phyloP scores from a whole-genome alignment of 108 stramenopile genomes.

The Cyclotella sp. region DNA sequence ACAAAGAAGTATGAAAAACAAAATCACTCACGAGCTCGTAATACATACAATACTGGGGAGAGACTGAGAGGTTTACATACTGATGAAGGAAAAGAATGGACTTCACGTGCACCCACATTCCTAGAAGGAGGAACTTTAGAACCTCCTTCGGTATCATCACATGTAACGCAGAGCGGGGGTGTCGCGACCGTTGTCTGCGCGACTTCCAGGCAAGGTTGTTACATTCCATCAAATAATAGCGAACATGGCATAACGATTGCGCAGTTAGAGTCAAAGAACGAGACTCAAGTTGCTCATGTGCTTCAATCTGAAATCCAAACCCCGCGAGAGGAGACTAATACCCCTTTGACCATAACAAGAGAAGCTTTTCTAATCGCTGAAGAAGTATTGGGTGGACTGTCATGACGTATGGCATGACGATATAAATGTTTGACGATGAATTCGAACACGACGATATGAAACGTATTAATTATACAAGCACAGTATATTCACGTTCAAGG shows the following conservation, averaged over 20 bases:
- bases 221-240: too few species aligned
- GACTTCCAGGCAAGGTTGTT: background rate
- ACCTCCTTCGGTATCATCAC: background rate
- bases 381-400: constrained; percentile 29
- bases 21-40: background rate
- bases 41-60: background rate
- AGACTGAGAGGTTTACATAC: background rate
- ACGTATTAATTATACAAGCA: too few species aligned
- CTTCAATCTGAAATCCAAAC: background rate
- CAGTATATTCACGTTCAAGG: too few species aligned
- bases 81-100: background rate
- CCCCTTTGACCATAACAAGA: constrained; percentile 15
- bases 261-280: too few species aligned
- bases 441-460: constrained; percentile 34
- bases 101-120: background rate
- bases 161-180: background rate
- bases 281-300: too few species aligned
- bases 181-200: background rate
- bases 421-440: constrained; percentile 18
- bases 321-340: constrained; percentile 5
- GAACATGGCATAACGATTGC: too few species aligned
- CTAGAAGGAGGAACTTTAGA: background rate
- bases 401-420: constrained; percentile 13
- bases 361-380: constrained; percentile 19
- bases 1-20: background rate